Conservation (phyloP, 352 stramenopile genomes). For the Phytophthora tentaculata region DNA sequence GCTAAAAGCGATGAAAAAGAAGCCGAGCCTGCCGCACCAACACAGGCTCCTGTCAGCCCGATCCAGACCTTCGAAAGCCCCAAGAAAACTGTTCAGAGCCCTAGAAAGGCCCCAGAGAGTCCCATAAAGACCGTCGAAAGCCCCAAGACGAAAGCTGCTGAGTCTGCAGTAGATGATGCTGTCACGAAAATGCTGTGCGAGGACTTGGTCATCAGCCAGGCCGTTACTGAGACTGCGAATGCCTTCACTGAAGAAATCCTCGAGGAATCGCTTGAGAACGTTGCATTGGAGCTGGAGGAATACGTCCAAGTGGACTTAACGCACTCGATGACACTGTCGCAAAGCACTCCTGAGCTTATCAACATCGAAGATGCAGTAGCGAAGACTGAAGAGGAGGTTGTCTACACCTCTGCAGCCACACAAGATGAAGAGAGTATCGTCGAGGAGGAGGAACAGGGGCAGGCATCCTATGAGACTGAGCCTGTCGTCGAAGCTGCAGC, state of each 20-base stretch:
- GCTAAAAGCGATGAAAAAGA: conserved; percentile 33
- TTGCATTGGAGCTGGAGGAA: conserved; percentile 61
- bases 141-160: conserved; percentile 10
- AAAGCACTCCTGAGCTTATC: conserved; percentile 35
- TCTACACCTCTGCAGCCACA: conserved; percentile 20
- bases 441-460: conserved; percentile 21
- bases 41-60: conserved; percentile 13
- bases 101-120: conserved; percentile 17
- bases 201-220: conserved; percentile 39
- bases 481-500: conserved; percentile 7
- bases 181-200: conserved; percentile 34
- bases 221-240: conserved; percentile 42
- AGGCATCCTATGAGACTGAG: conserved; percentile 9
- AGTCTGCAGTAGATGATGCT: conserved; percentile 23
- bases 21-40: conserved; percentile 15
- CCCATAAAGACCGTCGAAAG: conserved; percentile 20
- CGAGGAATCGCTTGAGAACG: conserved; percentile 51
- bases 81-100: conserved; percentile 13
- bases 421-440: conserved; percentile 31
- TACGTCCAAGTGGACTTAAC: conserved; percentile 78
- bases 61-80: conserved; percentile 10
- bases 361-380: conserved; percentile 33
- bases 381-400: conserved; percentile 25
- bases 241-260: conserved; percentile 55
- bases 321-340: conserved; percentile 42